Evolutionary conservation across 208 protist species (phyloP).

Genomic region (Trypanosoma lewisi): DNA sequence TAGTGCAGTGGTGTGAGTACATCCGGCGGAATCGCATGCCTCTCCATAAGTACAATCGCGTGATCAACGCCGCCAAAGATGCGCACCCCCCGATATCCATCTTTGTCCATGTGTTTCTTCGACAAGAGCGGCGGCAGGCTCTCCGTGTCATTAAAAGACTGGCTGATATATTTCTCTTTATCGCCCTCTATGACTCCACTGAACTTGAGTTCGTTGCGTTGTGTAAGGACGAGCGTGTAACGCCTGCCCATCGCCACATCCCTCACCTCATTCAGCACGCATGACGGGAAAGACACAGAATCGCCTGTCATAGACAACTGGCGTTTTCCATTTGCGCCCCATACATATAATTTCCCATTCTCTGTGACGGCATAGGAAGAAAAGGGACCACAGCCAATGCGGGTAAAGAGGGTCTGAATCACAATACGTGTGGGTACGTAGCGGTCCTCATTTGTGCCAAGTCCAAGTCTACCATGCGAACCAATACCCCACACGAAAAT

Average conservation of each 20-base stretch:
- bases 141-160: conserved; percentile 52
- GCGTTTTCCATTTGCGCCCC: conserved; percentile 66
- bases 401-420: conserved; percentile 46
- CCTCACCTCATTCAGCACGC: conserved; percentile 65
- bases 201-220: conserved; percentile 48
- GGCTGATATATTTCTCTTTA: conserved; percentile 29
- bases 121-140: conserved; percentile 47
- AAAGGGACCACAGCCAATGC: conserved; percentile 73
- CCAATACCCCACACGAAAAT: conserved; percentile 78
- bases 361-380: conserved; percentile 70
- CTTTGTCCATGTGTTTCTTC: conserved; percentile 22
- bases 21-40: conserved; percentile 27
- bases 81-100: conserved; percentile 40
- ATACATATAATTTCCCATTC: conserved; percentile 61
- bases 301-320: conserved; percentile 39
- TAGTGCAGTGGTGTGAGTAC: conserved; percentile 28
- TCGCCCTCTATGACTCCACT: conserved; percentile 60
- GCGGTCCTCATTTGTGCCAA: conserved; percentile 34
- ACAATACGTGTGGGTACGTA: conserved; percentile 48
- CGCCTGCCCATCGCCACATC: conserved; percentile 62
- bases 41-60: conserved; percentile 59
- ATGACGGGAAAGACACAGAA: conserved; percentile 33
- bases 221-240: conserved; percentile 63
- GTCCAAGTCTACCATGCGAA: conserved; percentile 55
- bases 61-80: conserved; percentile 66